Conservation (phyloP, 441 rosid genomes). For the Populus tomentosa region DNA sequence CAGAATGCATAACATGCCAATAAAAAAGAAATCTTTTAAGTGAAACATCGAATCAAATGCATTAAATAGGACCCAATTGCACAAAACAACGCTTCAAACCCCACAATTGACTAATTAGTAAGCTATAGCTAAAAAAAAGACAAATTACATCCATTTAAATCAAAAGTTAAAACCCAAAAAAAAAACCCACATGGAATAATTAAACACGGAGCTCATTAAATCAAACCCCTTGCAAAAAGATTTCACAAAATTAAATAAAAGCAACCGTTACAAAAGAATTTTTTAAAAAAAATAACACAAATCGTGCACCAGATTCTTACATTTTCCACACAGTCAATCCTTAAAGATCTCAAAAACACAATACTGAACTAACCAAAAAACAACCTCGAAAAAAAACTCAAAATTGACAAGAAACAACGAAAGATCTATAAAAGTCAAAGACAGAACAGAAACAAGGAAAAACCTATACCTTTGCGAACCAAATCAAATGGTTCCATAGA, state of each 20-base stretch:
- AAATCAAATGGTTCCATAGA: slow-evolving; percentile 68
- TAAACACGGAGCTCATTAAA: slow-evolving; percentile 7
- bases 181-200: neutral
- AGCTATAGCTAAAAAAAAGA: neutral
- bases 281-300: neutral
- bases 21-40: neutral
- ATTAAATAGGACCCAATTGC: slow-evolving; percentile 3
- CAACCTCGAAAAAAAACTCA: neutral
- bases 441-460: neutral
- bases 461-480: slow-evolving; percentile 60
- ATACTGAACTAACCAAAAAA: neutral
- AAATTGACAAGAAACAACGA: neutral
- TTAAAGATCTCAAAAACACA: slow-evolving; percentile 25
- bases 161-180: neutral
- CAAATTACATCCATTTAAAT: neutral
- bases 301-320: slow-evolving; percentile 5
- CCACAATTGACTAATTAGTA: slow-evolving; percentile 14
- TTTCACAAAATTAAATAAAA: slow-evolving; percentile 4
- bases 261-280: neutral
- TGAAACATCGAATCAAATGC: neutral
- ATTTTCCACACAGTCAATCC: slow-evolving; percentile 10
- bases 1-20: neutral
- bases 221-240: neutral
- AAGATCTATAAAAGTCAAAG: neutral
- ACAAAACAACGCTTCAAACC: slow-evolving; percentile 9